A percentile compares a stretch with the other conserved stretches of the same genome.
These are phyloP conservation scores for Moricandia moricandioides DNA, from an alignment of 345 rosid species.

Conservation along the genomic window DNA sequence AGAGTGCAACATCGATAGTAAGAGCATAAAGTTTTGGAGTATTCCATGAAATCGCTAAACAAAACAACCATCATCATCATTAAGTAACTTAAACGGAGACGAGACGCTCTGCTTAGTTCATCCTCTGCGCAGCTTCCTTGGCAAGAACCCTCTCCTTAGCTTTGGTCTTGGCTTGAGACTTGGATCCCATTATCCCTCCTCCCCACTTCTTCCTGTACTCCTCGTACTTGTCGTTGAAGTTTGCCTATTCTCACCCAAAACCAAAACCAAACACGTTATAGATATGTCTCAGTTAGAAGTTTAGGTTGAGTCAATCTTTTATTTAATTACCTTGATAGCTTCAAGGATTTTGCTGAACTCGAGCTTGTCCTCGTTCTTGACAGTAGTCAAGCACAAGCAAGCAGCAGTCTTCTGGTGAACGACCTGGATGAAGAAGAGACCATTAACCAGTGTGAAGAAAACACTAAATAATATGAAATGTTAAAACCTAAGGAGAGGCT, in stretches of 20 bases:
- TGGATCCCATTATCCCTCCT: conserved; percentile 83
- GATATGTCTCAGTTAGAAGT: no score
- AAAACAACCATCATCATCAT: conserved; percentile 10
- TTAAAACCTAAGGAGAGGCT: background rate
- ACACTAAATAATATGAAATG: no score
- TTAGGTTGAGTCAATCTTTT: no score
- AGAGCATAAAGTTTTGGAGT: background rate
- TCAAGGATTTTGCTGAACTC: no score
- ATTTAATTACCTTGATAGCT: no score
- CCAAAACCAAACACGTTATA: background rate
- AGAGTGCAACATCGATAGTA: background rate
- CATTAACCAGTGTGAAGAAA: no score
- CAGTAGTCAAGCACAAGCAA: no score
- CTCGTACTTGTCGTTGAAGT: conserved; percentile 72
- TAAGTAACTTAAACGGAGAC: background rate
- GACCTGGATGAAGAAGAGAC: no score
- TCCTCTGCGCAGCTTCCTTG: conserved; percentile 73
- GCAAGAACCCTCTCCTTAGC: conserved; percentile 69
- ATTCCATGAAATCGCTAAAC: background rate
- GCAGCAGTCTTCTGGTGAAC: no score
- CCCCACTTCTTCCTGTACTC: conserved; percentile 87
- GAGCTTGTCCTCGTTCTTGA: no score
- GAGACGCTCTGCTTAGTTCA: conserved; percentile 23
- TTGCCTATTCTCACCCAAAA: conserved; percentile 44
- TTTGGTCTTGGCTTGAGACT: conserved; percentile 69